These are phyloP conservation scores for Xylaria sp. DNA, from an alignment of 2,329 filamentous ascomycete genomes.

Conservation along the genomic window DNA sequence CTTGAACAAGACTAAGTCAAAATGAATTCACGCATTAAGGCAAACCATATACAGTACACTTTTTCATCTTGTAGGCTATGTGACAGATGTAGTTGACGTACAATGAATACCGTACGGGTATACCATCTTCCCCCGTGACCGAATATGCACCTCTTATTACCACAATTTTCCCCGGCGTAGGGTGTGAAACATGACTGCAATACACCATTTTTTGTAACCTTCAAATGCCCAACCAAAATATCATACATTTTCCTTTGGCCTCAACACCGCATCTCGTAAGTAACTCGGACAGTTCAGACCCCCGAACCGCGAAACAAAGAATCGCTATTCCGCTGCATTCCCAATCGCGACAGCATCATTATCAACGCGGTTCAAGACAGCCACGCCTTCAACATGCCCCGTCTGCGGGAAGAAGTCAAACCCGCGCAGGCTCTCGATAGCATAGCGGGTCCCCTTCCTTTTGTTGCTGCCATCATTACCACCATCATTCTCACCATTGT, in stretches of 20 bases:
- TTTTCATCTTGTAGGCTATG: neutral
- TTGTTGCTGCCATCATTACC: neutral
- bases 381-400: slow-evolving; percentile 75
- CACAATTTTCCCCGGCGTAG: neutral
- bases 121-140: neutral
- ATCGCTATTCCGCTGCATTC: neutral
- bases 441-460: slow-evolving; percentile 66
- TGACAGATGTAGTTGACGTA: neutral
- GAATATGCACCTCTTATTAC: neutral
- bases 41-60: neutral
- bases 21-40: neutral
- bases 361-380: slow-evolving; percentile 70
- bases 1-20: slow-evolving; percentile 55
- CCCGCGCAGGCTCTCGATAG: slow-evolving; percentile 88
- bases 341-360: neutral
- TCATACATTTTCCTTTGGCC: neutral
- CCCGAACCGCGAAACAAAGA: neutral
- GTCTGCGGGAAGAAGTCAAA: slow-evolving; percentile 99
- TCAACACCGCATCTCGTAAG: neutral
- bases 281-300: neutral
- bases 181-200: neutral
- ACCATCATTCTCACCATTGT: neutral
- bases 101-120: neutral
- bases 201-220: neutral
- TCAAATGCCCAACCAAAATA: neutral